Evolutionary conservation across 148 eudicot species (phyloP).

Genomic region (Spergularia bocconei): DNA sequence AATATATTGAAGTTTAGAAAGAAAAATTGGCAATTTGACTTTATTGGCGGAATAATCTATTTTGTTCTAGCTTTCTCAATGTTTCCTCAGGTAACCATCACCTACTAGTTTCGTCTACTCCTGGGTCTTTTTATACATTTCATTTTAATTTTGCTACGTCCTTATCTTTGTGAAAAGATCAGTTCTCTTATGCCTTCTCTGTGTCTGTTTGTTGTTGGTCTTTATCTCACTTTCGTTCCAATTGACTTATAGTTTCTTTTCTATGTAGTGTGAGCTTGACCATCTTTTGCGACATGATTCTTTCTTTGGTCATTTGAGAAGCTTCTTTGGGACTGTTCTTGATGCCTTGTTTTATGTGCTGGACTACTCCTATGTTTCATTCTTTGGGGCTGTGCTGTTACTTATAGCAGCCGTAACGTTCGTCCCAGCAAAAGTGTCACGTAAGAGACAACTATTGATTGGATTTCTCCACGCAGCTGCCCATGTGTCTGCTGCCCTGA

Average conservation of each 20-base stretch:
- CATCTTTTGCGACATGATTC: constrained; percentile 81
- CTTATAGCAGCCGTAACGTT: constrained; percentile 68
- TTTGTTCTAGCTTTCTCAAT: constrained; percentile 85
- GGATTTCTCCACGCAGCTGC: constrained; percentile 89
- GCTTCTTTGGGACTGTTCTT: constrained; percentile 77
- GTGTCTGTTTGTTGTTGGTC: not conserved
- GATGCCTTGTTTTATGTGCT: constrained; percentile 65
- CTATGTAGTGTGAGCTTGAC: constrained; percentile 73
- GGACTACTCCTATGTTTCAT: constrained; percentile 77
- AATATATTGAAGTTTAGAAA: constrained; percentile 95
- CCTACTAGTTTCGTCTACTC: not conserved
- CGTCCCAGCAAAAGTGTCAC: constrained; percentile 82
- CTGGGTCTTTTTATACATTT: too few relatives aligned
- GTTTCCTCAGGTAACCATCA: constrained; percentile 84
- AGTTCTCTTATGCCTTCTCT: not conserved
- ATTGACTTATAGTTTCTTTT: constrained; percentile 2
- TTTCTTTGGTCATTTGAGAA: constrained; percentile 79
- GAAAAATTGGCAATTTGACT: constrained; percentile 99
- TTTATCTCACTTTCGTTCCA: not conserved
- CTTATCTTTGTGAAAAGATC: not conserved
- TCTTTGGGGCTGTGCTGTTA: constrained; percentile 58
- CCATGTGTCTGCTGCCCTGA: constrained; percentile 82
- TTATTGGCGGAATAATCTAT: constrained; percentile 95
- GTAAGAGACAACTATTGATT: constrained; percentile 65
- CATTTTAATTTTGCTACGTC: too few relatives aligned